Percentiles rank a stretch among this genome's conserved stretches.
Conservation (phyloP, 345 rosid genomes). For the Eucalyptus viminalis region DNA sequence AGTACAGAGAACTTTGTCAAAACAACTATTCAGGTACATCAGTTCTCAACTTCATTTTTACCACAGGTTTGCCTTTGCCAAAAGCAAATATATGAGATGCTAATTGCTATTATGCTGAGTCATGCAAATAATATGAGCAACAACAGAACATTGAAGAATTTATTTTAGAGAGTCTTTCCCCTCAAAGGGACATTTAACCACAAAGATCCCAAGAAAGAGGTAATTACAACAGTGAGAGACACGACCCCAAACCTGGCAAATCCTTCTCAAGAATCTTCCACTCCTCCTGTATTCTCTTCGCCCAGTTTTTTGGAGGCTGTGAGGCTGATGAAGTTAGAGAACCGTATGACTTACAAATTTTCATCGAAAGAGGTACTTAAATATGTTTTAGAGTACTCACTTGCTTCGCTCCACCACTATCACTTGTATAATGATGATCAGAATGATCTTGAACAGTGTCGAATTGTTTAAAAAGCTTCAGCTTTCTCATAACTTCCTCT, state of each 20-base stretch:
- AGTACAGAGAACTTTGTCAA: not conserved
- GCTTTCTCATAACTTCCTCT: slow-evolving; percentile 38
- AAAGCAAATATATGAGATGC: not conserved
- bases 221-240: not conserved
- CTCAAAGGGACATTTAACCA: not conserved
- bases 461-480: slow-evolving; percentile 57
- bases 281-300: slow-evolving; percentile 72
- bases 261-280: slow-evolving; percentile 82
- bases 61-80: not conserved
- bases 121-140: not conserved
- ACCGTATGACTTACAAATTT: not conserved
- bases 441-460: slow-evolving; percentile 64
- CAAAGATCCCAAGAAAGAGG: not conserved
- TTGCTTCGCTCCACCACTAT: slow-evolving; percentile 29
- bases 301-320: slow-evolving; percentile 62
- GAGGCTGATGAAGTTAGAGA: not conserved
- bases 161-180: not conserved
- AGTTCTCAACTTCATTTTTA: not conserved
- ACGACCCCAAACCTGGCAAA: slow-evolving; percentile 55
- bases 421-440: slow-evolving; percentile 48
- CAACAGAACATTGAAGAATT: not conserved
- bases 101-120: not conserved
- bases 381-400: slow-evolving; percentile 13
- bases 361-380: not conserved
- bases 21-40: not conserved